These are phyloP conservation scores for Lasiodiplodia sp. DNA, from an alignment of 2,329 filamentous ascomycete species.

Conservation along the genomic window DNA sequence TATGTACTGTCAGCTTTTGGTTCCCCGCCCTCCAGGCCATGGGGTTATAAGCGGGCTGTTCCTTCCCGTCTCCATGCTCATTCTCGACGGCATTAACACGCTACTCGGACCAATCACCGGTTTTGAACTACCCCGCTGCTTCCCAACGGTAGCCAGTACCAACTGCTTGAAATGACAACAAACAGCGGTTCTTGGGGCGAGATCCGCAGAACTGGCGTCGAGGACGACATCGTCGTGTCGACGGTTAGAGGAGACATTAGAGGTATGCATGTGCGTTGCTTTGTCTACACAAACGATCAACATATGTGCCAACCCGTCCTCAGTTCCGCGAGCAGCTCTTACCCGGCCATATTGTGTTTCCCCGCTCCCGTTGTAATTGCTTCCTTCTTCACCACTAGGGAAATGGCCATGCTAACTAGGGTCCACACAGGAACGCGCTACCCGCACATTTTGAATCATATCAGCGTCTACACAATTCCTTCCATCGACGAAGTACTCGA, in stretches of 20 bases:
- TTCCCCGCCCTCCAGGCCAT: neutral
- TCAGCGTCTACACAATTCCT: conserved; percentile 11
- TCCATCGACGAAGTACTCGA: conserved; percentile 26
- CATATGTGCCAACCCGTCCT: neutral
- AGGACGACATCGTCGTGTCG: conserved; percentile 8
- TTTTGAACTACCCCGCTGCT: neutral
- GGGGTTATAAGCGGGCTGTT: conserved; percentile 5
- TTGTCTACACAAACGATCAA: neutral
- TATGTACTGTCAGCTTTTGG: neutral
- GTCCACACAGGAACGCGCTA: neutral
- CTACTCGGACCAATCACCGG: too few species aligned
- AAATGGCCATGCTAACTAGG: neutral
- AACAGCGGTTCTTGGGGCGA: neutral
- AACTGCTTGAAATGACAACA: conserved; percentile 5
- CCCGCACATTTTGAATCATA: conserved; percentile 26
- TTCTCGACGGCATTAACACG: neutral
- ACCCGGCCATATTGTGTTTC: neutral
- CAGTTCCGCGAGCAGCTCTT: conserved; percentile 1
- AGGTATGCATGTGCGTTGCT: conserved; percentile 1
- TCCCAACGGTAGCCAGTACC: neutral
- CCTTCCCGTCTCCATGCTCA: neutral
- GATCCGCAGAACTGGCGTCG: neutral
- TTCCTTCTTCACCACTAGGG: too few species aligned
- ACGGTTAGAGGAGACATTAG: conserved; percentile 5
- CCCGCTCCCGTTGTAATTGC: neutral